Base-by-base conservation (phyloP, 116 monocot species). In the Zostera marina region DNA sequence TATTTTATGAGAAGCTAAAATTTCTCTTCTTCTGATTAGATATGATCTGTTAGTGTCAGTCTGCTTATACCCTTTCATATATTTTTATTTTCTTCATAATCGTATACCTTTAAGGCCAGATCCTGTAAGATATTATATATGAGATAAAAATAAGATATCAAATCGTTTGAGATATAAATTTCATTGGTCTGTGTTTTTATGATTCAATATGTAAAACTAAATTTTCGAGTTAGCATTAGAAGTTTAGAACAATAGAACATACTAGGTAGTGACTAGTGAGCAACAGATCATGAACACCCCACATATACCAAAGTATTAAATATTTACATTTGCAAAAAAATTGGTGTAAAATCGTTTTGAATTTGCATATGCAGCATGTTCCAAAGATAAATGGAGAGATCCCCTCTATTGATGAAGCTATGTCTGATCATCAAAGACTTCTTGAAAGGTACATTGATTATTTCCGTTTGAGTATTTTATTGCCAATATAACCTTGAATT, bases 331-430 rank as follows among this genome's bases (percentile, higher is more conserved):
- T 0, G 0, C 32, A 32, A 32, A 32, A 32, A 32, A 32, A 32
- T 0, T 32, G 32, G 5, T 3, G 32, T 32, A 32, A 32, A 32
- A 32, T 32, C 0, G 32, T 32, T 32, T 32, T 32, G 2, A 0
- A 24, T 47, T 62, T 62, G 25, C 7, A 7, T 40, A n/a, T 62
- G 59, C 59, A 69, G 74, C 74, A 74, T 81, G 73, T 87, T 46
- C 92, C 92, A 47, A 80, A 71, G 76, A 92, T 84, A 12, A 92
- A 92, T 67, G 79, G 92, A 62, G 92, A 80, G 52, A 92, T 92
- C 49, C 92, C 92, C 62, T 83, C 92, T 63, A 32, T 74, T 58
- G 92, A 92, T 76, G 83, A 92, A 77, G 87, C 84, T 22, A 87
- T 74, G 16, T 80, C 84, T 61, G 92, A 92, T 63, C 87, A 92